These are phyloP conservation scores for Phytophthora nicotianae DNA, from an alignment of 352 stramenopile genomes.

Conservation along the genomic window DNA sequence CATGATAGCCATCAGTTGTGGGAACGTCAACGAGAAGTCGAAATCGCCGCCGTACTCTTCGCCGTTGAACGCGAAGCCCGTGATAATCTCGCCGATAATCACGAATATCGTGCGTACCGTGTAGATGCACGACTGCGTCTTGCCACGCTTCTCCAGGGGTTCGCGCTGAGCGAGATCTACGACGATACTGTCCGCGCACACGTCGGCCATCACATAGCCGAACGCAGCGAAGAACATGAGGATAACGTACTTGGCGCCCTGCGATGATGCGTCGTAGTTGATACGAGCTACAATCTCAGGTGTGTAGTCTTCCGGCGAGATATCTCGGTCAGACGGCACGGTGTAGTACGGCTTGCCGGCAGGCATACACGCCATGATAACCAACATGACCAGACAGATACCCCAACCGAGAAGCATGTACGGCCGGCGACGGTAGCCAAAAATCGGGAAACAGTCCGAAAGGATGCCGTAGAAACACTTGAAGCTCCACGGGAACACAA, in stretches of 20 bases:
- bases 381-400: conserved; percentile 48
- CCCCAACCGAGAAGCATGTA: conserved; percentile 66
- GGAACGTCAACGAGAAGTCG: conserved; percentile 53
- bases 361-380: conserved; percentile 52
- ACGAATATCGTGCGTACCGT: conserved; percentile 48
- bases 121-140: conserved; percentile 64
- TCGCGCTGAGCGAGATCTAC: conserved; percentile 68
- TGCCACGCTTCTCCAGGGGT: conserved; percentile 50
- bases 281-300: conserved; percentile 35
- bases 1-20: conserved; percentile 52
- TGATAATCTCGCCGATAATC: conserved; percentile 46
- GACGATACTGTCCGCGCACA: conserved; percentile 55
- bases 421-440: conserved; percentile 56
- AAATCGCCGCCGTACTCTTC: conserved; percentile 44
- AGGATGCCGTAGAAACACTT: conserved; percentile 39
- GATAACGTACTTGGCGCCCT: conserved; percentile 53
- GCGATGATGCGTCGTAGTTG: conserved; percentile 41
- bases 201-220: conserved; percentile 39
- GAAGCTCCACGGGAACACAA: conserved; percentile 40
- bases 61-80: conserved; percentile 58
- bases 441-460: conserved; percentile 33
- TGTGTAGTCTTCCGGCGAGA: conserved; percentile 31
- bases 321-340: conserved; percentile 31
- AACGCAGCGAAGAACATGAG: conserved; percentile 61
- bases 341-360: conserved; percentile 64